Percentiles rank a stretch among this genome's conserved stretches.
Conservation (phyloP, 495 filamentous ascomycete genomes). For the Opeltia flavorubescens region DNA sequence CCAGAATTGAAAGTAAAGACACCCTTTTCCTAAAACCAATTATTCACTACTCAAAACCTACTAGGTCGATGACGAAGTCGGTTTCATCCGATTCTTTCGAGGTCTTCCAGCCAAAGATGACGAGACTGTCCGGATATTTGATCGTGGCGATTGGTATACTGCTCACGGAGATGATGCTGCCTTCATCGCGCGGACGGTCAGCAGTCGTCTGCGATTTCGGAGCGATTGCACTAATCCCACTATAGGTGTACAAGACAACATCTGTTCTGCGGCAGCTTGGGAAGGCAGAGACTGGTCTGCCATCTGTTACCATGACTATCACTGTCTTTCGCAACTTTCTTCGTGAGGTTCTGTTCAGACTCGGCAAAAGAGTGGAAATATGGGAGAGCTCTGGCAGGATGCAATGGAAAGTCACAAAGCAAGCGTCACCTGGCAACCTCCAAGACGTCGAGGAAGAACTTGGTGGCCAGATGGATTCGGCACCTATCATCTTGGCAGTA, state of each 20-base stretch:
- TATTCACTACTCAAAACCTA: neutral
- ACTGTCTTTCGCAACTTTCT: constrained; percentile 95
- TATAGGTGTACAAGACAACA: constrained; percentile 86
- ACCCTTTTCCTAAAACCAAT: neutral
- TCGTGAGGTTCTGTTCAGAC: constrained; percentile 78
- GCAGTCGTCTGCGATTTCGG: constrained; percentile 7
- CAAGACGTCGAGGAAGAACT: constrained; percentile 97
- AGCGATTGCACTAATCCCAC: neutral
- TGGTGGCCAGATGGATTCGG: constrained; percentile 71
- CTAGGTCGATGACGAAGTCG: constrained; percentile 87
- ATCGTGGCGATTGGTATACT: constrained; percentile 89
- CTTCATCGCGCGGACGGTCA: constrained; percentile 77
- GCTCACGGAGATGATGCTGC: constrained; percentile 85
- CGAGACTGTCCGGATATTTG: constrained; percentile 78
- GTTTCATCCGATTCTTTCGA: constrained; percentile 92
- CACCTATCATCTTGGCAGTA: constrained; percentile 87
- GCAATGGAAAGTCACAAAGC: constrained; percentile 83
- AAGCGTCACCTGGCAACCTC: constrained; percentile 87
- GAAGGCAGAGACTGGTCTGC: constrained; percentile 62
- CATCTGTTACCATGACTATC: constrained; percentile 84
- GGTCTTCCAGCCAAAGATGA: constrained; percentile 51
- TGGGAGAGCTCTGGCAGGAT: constrained; percentile 63
- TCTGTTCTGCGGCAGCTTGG: constrained; percentile 87
- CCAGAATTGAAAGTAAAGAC: constrained; percentile 80
- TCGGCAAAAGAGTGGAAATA: constrained; percentile 84